Base-by-base conservation (phyloP, 1,284 basidiomycete genomes). In the Stereum hirsutum region DNA sequence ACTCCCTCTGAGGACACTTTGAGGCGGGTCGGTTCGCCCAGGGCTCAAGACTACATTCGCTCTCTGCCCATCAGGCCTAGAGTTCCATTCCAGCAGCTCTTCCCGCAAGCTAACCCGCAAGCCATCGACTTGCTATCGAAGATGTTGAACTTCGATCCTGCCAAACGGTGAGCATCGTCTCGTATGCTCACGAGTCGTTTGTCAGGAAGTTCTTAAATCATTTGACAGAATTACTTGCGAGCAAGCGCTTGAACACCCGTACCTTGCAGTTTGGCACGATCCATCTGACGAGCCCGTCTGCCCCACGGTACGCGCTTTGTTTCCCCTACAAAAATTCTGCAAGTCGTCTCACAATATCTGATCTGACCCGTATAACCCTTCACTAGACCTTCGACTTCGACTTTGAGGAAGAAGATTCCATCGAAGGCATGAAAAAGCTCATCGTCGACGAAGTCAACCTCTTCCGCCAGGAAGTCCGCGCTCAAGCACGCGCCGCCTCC, bases 221-320 rank as follows among this genome's bases (percentile, higher is more conserved):
- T n/a, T n/a, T n/a, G n/a, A n/a, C n/a, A n/a, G n/a, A n/a, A 95
- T 97, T 62, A 89, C 84, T 45, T 99, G 96, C 63, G 90, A 97
- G 56, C 85, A 97, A 57, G 96, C 96, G 0, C 70, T 99, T 33
- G 84, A 87, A 47, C 96, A 99, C 59, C 91, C 94, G 0, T 99
- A 99, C 63, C 69, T 94, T 40, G 74, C 85, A 44, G 91, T 94
- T 8, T 96, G 91, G 92, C 91, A 95, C 57, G 91, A 95, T 61
- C 90, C 89, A n/a, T 78, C 83, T 11, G 90, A 94, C 58, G 91
- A 94, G 62, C 91, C 91, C 1, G 54, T 74, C 30, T 94, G 90
- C 42, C 48, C 48, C 12, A 47, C 51, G 21, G 49, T 56, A 31
- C 42, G 43, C 50, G n/a, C 35, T 31, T 39, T 31, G 8, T 30